These are phyloP conservation scores for Candida ficus DNA, from an alignment of 805 yeast species.

Conservation along the genomic window DNA sequence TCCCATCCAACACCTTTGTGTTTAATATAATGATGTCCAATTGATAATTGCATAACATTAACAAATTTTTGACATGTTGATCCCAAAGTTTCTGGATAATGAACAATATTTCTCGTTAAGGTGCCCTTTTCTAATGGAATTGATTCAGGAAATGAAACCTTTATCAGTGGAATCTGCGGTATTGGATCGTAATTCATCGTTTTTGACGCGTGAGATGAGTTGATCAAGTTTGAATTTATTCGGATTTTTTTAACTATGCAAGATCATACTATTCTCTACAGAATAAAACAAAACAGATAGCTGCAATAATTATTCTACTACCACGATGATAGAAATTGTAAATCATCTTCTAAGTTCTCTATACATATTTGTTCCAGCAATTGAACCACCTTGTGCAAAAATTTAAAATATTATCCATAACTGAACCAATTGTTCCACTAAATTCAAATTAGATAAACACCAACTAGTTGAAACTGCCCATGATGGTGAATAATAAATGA, in stretches of 20 bases:
- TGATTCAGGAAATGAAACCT: conserved; percentile 1
- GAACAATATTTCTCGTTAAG: not conserved
- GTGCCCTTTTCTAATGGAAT: not conserved
- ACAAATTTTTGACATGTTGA: conserved; percentile 5
- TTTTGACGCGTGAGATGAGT: too few relatives aligned
- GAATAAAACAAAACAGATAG: too few relatives aligned
- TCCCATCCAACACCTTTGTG: conserved; percentile 20
- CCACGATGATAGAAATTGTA: conserved; percentile 57
- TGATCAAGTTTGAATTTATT: too few relatives aligned
- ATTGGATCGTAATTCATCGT: conserved; percentile 7
- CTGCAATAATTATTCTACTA: too few relatives aligned
- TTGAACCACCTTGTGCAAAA: conserved; percentile 55
- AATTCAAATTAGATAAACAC: too few relatives aligned
- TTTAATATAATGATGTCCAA: conserved; percentile 11
- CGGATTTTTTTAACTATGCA: too few relatives aligned
- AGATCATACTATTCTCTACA: too few relatives aligned
- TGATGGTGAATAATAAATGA: too few relatives aligned
- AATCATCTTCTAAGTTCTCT: conserved; percentile 48
- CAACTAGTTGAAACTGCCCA: too few relatives aligned
- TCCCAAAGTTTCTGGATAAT: conserved; percentile 3
- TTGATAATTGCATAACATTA: conserved; percentile 13
- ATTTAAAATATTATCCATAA: too few relatives aligned
- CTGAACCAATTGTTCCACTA: too few relatives aligned
- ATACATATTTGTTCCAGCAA: conserved; percentile 54
- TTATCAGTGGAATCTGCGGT: conserved; percentile 5